Base-by-base conservation (phyloP, 2,329 filamentous ascomycete genomes). In the Ceratocystis alfenasii region DNA sequence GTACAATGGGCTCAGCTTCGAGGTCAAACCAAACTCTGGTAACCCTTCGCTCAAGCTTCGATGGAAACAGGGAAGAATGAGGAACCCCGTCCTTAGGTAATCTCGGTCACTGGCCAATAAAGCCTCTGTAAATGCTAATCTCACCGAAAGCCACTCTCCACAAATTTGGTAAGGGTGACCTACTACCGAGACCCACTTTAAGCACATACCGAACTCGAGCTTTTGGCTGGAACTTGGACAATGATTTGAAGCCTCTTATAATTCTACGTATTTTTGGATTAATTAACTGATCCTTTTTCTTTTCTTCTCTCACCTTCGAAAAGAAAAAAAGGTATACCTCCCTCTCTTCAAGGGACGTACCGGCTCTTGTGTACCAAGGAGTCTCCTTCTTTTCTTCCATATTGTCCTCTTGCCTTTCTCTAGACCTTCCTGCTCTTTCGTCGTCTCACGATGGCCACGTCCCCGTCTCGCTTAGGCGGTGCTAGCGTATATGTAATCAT, bases 401-500 rank as follows among this genome's bases (percentile, higher is more conserved):
- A 20, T 41, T 20, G 12, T 44, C 36, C 22, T 30, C 22, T 61
- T 20, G 10, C 15, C 28, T 36, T n/a, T 10, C 15, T 25, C 10
- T 17, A 57, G 12, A 7, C 25, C 6, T 17, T 22, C 53, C 28
- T n/a, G 25, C n/a, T 22, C 30, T 17, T 33, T n/a, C 20, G 7
- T 45, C 36, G 25, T 15, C 45, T 63, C 44, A 28, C 60, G n/a
- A 62, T 44, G 41, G 4, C 41, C 7, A 15, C 25, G 22, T 44
- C 53, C 28, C 20, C 44, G n/a, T 33, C 25, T 48, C 62, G 62
- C 62, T 63, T 53, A 17, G 62, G 62, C 62, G 63, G 50, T n/a
- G 45, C 63, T 6, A 25, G 64, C 46, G n/a, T 84, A 4, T 95
- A 90, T 75, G 84, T 97, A 71, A 73, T 94, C 72, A 83, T 90